These are phyloP conservation scores for Kodamaea arcana DNA, from an alignment of 1,139 yeast genomes.

Conservation along the genomic window DNA sequence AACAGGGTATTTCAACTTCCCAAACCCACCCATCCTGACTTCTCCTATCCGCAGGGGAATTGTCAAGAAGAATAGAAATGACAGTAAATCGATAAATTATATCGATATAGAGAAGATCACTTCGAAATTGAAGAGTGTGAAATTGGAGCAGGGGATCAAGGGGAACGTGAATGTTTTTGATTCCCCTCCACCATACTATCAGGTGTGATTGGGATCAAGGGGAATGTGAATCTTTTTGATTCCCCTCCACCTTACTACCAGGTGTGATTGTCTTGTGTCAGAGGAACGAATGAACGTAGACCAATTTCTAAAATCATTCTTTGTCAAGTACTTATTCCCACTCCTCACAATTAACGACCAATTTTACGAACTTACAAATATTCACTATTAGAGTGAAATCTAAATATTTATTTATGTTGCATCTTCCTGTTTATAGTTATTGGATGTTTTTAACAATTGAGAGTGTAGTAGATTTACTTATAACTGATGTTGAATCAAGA, in stretches of 20 bases:
- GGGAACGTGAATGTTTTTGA: slow-evolving; percentile 9
- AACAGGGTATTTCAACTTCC: slow-evolving; percentile 31
- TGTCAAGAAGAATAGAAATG: slow-evolving; percentile 11
- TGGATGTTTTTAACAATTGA: too few relatives aligned
- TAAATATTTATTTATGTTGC: too few relatives aligned
- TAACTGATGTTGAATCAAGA: too few relatives aligned
- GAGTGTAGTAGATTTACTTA: too few relatives aligned
- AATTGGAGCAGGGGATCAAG: slow-evolving; percentile 9
- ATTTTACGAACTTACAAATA: too few relatives aligned
- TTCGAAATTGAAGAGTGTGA: slow-evolving; percentile 16
- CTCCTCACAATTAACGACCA: too few relatives aligned
- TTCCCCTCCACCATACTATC: slow-evolving; percentile 14
- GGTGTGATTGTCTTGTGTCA: slow-evolving; percentile 1
- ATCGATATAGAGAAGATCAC: slow-evolving; percentile 30
- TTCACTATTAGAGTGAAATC: too few relatives aligned
- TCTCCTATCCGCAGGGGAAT: slow-evolving; percentile 19
- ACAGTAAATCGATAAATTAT: slow-evolving; percentile 29
- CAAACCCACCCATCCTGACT: slow-evolving; percentile 19
- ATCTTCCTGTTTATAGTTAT: too few relatives aligned
- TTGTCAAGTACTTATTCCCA: too few relatives aligned
- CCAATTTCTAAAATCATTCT: too few relatives aligned
- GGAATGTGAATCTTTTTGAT: too few relatives aligned
- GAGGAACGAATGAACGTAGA: not conserved
- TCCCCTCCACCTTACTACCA: too few relatives aligned
- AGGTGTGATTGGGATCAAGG: slow-evolving; percentile 5